These are phyloP conservation scores for Cutaneotrichosporon dermatis DNA, from an alignment of 1,284 basidiomycete species.

Conservation along the genomic window DNA sequence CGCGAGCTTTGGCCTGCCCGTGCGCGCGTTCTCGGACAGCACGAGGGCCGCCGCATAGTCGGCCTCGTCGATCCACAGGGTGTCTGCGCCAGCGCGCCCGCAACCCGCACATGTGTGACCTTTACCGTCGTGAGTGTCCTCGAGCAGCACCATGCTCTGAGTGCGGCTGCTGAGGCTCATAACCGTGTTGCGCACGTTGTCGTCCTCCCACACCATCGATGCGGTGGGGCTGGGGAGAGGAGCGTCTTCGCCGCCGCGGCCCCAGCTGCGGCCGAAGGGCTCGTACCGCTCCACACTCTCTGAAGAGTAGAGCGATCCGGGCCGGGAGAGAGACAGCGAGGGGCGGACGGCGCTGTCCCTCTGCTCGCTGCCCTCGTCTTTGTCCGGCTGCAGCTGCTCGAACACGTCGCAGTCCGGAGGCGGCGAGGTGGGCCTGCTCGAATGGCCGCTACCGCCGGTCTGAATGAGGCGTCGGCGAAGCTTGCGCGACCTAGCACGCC, in stretches of 20 bases:
- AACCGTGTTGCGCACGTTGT: slow-evolving; percentile 10
- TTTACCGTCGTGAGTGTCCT: slow-evolving; percentile 14
- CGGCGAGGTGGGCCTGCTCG: neutral
- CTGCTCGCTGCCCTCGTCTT: too few species aligned
- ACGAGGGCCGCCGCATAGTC: slow-evolving; percentile 65
- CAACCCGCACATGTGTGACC: slow-evolving; percentile 6
- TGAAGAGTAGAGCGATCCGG: neutral
- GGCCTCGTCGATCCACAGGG: slow-evolving; percentile 57
- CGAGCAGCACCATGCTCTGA: slow-evolving; percentile 15
- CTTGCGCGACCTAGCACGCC: slow-evolving; percentile 56
- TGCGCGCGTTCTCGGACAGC: slow-evolving; percentile 66
- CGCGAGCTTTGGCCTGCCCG: slow-evolving; percentile 67
- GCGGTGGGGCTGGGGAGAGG: too few species aligned
- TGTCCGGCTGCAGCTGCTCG: neutral
- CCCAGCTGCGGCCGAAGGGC: neutral
- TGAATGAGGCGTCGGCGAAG: neutral
- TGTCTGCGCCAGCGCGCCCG: slow-evolving; percentile 2
- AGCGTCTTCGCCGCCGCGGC: too few species aligned
- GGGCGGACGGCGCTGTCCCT: neutral
- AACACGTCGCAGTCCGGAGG: neutral
- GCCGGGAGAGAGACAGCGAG: neutral
- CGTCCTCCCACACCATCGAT: neutral
- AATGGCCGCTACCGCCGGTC: neutral
- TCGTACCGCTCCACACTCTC: slow-evolving; percentile 5
- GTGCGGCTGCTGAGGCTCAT: slow-evolving; percentile 12